phyloP scores from a whole-genome alignment of 2,329 filamentous ascomycete species.

The Aspergillus sp. region DNA sequence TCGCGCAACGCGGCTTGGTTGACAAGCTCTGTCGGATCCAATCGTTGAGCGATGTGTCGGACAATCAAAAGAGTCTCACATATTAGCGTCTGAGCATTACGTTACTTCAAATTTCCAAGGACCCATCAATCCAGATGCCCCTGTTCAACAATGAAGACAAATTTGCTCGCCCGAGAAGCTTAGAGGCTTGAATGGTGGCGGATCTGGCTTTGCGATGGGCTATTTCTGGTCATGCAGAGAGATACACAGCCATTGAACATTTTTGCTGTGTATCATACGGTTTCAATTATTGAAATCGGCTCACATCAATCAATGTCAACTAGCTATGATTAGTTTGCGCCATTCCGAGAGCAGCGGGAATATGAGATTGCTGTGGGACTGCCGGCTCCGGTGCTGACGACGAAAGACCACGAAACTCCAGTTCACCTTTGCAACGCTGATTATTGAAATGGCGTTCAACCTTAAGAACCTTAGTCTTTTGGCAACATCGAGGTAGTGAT shows the following conservation, averaged over 20 bases:
- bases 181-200: neutral
- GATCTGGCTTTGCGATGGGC: too few species aligned
- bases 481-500: neutral
- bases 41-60: neutral
- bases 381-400: neutral
- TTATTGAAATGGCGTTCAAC: neutral
- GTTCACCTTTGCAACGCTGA: neutral
- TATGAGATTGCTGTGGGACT: neutral
- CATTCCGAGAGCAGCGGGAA: neutral
- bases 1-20: neutral
- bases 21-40: neutral
- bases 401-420: neutral
- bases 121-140: neutral
- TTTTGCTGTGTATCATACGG: too few species aligned
- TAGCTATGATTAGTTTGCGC: neutral
- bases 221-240: too few species aligned
- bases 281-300: neutral
- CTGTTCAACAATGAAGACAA: neutral
- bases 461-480: neutral
- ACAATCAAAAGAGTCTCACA: neutral
- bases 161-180: neutral
- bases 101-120: slow-evolving; percentile 11
- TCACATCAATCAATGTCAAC: neutral
- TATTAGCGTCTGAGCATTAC: slow-evolving; percentile 8
- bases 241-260: neutral